phyloP scores from a whole-genome alignment of 345 rosid species.

The Citrus australasica region DNA sequence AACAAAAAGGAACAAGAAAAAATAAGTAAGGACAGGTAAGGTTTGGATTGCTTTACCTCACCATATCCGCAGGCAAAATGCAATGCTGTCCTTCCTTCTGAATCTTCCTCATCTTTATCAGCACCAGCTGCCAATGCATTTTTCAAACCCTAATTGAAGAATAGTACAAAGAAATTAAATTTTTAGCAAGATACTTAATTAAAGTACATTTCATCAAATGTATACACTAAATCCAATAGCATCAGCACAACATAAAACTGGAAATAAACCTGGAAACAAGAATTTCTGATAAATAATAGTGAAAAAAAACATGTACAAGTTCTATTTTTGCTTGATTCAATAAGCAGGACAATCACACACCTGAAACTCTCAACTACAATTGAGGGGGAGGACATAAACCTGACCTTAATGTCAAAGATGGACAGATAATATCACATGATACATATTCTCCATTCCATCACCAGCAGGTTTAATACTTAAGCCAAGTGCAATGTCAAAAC shows the following conservation, averaged over 20 bases:
- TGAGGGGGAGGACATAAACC: background rate
- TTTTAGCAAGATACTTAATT: background rate
- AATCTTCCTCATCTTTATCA: constrained; percentile 92
- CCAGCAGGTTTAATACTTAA: background rate
- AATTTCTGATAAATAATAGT: background rate
- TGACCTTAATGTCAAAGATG: background rate
- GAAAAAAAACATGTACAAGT: background rate
- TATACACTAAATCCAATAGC: background rate
- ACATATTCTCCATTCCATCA: background rate
- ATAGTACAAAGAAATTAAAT: background rate
- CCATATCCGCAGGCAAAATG: constrained; percentile 99
- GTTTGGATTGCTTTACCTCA: constrained; percentile 54
- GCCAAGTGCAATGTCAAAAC: background rate
- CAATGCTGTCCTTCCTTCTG: constrained; percentile 97
- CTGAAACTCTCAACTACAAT: background rate
- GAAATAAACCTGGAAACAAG: background rate
- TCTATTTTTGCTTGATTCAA: background rate
- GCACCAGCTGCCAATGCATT: constrained; percentile 78
- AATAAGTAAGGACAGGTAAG: background rate
- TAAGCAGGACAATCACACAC: background rate
- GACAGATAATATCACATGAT: background rate
- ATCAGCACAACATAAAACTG: background rate
- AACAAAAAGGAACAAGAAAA: background rate
- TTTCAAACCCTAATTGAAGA: constrained; percentile 68
- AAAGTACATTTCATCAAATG: background rate